These are phyloP conservation scores for Lolium rigidum DNA, from an alignment of 176 grass and related monocot genomes.

Conservation along the genomic window DNA sequence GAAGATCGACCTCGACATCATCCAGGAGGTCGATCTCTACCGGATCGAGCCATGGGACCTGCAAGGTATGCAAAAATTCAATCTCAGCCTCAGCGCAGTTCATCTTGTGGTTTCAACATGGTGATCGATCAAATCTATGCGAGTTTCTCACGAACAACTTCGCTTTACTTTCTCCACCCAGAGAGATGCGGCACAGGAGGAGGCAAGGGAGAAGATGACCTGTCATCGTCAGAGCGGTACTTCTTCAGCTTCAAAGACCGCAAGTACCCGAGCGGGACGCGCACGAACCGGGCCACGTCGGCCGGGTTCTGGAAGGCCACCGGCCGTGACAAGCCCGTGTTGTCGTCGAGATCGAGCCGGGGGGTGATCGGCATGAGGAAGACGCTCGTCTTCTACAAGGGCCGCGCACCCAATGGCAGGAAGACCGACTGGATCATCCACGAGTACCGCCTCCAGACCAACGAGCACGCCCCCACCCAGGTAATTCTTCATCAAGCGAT, in stretches of 20 bases:
- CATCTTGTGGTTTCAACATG: not conserved
- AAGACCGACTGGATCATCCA: constrained; percentile 99
- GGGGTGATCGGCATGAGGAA: constrained; percentile 86
- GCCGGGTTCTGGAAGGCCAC: constrained; percentile 97
- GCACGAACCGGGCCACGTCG: constrained; percentile 78
- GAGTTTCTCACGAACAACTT: not conserved
- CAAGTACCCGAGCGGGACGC: constrained; percentile 82
- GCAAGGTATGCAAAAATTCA: constrained; percentile 42
- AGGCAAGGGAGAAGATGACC: constrained; percentile 17
- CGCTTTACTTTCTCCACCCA: not conserved
- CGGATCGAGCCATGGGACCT: constrained; percentile 90
- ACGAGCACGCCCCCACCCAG: not conserved
- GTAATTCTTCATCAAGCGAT: not conserved
- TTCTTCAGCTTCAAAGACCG: constrained; percentile 89
- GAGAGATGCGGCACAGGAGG: constrained; percentile 58
- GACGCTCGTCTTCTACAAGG: constrained; percentile 87
- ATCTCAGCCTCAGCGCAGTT: too few species aligned
- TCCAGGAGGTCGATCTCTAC: constrained; percentile 84
- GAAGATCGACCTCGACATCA: constrained; percentile 63
- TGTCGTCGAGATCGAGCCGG: constrained; percentile 16
- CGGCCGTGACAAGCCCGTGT: constrained; percentile 83
- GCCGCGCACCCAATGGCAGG: constrained; percentile 70
- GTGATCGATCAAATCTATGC: not conserved
- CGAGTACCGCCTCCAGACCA: constrained; percentile 72
- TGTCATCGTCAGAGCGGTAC: constrained; percentile 61